phyloP scores from a whole-genome alignment of 495 filamentous ascomycete species.

The Mycothermus thermophilus region DNA sequence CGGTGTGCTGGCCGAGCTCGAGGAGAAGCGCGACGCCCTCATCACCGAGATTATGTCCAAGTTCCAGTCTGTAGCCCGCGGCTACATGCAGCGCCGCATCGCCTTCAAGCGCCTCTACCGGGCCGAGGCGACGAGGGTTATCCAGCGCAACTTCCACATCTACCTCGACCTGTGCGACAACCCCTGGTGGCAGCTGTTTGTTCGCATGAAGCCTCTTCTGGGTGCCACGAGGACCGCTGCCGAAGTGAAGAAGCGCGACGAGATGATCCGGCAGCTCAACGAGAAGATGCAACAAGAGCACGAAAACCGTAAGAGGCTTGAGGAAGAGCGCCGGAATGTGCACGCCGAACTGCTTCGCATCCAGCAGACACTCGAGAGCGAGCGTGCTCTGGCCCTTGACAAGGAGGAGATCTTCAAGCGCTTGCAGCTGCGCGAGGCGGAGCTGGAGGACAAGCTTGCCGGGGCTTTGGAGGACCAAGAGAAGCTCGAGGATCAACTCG shows the following conservation, averaged over 20 bases:
- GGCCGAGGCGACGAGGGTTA: conserved; percentile 85
- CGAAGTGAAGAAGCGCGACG: conserved; percentile 88
- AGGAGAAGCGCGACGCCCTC: conserved; percentile 84
- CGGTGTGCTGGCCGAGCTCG: conserved; percentile 88
- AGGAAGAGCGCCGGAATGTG: conserved; percentile 82
- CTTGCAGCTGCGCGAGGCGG: conserved; percentile 74
- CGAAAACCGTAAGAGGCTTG: conserved; percentile 60
- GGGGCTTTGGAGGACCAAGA: conserved; percentile 95
- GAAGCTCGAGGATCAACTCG: conserved; percentile 80
- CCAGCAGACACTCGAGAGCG: conserved; percentile 86
- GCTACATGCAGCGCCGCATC: conserved; percentile 74
- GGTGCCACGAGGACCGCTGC: conserved; percentile 80
- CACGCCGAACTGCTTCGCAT: conserved; percentile 78
- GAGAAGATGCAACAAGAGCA: conserved; percentile 67
- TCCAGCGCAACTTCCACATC: conserved; percentile 81
- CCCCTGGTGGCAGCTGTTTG: conserved; percentile 94
- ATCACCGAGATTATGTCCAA: conserved; percentile 83
- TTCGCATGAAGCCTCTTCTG: conserved; percentile 88
- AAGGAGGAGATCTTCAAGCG: conserved; percentile 98
- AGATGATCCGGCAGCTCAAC: conserved; percentile 77
- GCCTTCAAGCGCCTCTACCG: conserved; percentile 87
- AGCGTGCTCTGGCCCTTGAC: conserved; percentile 84
- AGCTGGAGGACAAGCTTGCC: conserved; percentile 80
- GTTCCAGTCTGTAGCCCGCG: conserved; percentile 87
- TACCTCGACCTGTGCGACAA: conserved; percentile 79